These are phyloP conservation scores for Syzygium oleosum DNA, from an alignment of 345 rosid genomes.

Conservation along the genomic window DNA sequence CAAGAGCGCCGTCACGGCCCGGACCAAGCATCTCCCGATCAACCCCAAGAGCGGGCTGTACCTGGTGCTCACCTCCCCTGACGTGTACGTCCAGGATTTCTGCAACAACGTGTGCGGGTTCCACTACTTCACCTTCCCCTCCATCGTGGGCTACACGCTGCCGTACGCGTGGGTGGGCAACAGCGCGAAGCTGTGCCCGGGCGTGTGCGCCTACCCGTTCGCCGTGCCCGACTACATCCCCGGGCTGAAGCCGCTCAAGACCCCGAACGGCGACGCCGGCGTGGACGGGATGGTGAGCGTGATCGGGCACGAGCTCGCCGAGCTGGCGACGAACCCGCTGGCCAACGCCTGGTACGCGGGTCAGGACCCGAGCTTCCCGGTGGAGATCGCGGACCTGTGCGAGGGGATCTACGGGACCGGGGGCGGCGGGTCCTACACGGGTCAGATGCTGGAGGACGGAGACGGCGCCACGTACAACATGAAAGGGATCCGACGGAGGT, in stretches of 20 bases:
- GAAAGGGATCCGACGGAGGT: conserved; percentile 81
- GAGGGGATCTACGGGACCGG: conserved; percentile 99
- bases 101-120: conserved; percentile 94
- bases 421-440: conserved; percentile 97
- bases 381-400: conserved; percentile 90
- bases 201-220: conserved; percentile 87
- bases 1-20: conserved; percentile 59
- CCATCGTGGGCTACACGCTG: conserved; percentile 79
- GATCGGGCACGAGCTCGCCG: conserved; percentile 91
- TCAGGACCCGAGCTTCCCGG: conserved; percentile 75
- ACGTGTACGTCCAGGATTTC: conserved; percentile 93
- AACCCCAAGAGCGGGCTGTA: conserved; percentile 68
- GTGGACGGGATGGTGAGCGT: conserved; percentile 98
- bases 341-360: conserved; percentile 99
- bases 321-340: conserved; percentile 85
- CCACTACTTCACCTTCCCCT: conserved; percentile 93
- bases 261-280: conserved; percentile 84
- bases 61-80: conserved; percentile 70
- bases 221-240: conserved; percentile 61
- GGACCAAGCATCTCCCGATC: conserved; percentile 57
- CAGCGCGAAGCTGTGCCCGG: conserved; percentile 82
- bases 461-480: conserved; percentile 87
- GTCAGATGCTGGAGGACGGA: conserved; percentile 60
- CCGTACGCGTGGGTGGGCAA: conserved; percentile 99
- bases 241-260: conserved; percentile 55